Evolutionary conservation across 2,329 filamentous ascomycete species (phyloP).

Genomic region (Dactylellina leptospora): DNA sequence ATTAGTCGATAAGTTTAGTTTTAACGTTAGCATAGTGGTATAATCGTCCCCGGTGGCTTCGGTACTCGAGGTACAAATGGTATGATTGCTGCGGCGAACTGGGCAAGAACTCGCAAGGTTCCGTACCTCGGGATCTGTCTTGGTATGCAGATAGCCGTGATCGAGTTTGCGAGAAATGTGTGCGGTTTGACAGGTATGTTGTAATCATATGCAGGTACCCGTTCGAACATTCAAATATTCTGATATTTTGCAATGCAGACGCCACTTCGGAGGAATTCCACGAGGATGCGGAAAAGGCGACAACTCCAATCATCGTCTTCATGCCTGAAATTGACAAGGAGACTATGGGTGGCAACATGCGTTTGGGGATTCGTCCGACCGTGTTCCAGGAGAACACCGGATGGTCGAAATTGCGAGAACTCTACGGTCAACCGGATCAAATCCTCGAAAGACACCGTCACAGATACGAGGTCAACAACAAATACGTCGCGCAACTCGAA

Average conservation of each 20-base stretch:
- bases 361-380: slow-evolving; percentile 77
- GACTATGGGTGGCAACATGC: slow-evolving; percentile 87
- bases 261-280: slow-evolving; percentile 69
- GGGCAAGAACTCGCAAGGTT: slow-evolving; percentile 80
- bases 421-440: slow-evolving; percentile 71
- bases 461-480: slow-evolving; percentile 89
- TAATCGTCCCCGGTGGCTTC: slow-evolving; percentile 80
- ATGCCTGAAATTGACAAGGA: slow-evolving; percentile 87
- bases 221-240: background rate
- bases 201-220: background rate
- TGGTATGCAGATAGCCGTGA: slow-evolving; percentile 90
- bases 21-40: slow-evolving; percentile 61
- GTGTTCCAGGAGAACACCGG: slow-evolving; percentile 78
- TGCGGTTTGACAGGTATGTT: slow-evolving; percentile 67
- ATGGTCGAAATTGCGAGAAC: slow-evolving; percentile 78
- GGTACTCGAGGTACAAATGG: slow-evolving; percentile 83
- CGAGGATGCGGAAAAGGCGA: slow-evolving; percentile 62
- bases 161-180: slow-evolving; percentile 83
- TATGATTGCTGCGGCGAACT: slow-evolving; percentile 87
- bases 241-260: slow-evolving; percentile 54
- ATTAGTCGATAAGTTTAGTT: background rate
- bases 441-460: slow-evolving; percentile 83
- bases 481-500: slow-evolving; percentile 74
- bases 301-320: slow-evolving; percentile 79
- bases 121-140: slow-evolving; percentile 91